A percentile compares a stretch with the other conserved stretches of the same genome.
phyloP scores from a whole-genome alignment of 176 grass and related monocot genomes.

The Aegilops bicornis region DNA sequence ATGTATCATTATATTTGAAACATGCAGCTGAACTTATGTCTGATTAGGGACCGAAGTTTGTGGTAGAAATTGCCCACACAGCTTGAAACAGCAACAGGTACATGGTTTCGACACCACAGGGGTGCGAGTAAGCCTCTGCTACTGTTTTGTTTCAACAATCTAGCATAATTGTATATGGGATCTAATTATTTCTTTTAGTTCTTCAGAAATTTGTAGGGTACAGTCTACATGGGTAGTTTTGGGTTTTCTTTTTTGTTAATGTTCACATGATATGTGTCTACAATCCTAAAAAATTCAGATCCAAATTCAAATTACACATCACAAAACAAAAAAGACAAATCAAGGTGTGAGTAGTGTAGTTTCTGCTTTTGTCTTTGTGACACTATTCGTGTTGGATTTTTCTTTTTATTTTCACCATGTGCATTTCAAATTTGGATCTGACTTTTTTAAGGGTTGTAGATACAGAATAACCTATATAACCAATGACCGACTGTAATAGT shows the following conservation, averaged over 20 bases:
- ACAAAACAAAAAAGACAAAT: too few relatives aligned
- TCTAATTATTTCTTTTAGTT: background rate
- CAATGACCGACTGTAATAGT: background rate
- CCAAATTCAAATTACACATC: too few relatives aligned
- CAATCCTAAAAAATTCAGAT: too few relatives aligned
- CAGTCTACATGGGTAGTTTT: background rate
- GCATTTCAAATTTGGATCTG: too few relatives aligned
- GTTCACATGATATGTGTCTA: too few relatives aligned
- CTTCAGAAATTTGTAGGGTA: background rate
- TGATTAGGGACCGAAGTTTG: background rate
- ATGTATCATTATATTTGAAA: background rate
- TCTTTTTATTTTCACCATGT: too few relatives aligned
- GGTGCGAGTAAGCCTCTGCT: background rate
- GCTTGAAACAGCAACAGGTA: conserved; percentile 2
- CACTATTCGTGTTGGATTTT: too few relatives aligned
- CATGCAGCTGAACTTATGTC: conserved; percentile 5
- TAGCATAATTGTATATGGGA: background rate
- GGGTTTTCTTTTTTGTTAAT: background rate
- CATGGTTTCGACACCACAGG: background rate
- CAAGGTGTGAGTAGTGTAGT: too few relatives aligned
- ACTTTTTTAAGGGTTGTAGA: too few relatives aligned
- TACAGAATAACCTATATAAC: background rate
- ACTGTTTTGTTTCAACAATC: background rate
- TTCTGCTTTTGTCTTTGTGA: too few relatives aligned
- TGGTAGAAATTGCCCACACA: conserved; percentile 12